These are phyloP conservation scores for Hericium coralloides DNA, from an alignment of 768 basidiomycete genomes.

Conservation along the genomic window DNA sequence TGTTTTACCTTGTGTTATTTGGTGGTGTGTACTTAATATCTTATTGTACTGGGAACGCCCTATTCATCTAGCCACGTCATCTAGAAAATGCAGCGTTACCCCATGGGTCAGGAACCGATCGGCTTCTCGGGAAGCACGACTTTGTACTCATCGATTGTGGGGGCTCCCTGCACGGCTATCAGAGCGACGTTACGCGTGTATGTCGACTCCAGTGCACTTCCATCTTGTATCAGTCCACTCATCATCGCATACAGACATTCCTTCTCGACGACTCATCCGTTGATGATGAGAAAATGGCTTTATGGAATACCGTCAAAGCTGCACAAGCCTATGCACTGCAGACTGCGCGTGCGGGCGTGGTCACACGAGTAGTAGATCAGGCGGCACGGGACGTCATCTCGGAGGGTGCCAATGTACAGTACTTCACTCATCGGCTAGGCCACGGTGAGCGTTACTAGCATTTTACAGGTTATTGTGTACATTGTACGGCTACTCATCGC, in stretches of 20 bases:
- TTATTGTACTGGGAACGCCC: too few species aligned
- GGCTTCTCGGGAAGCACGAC: conserved; percentile 44
- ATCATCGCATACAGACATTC: conserved; percentile 39
- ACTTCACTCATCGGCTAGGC: conserved; percentile 78
- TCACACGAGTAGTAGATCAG: conserved; percentile 49
- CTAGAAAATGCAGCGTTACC: conserved; percentile 82
- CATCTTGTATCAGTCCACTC: not conserved
- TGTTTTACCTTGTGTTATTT: conserved; percentile 63
- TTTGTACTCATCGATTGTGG: conserved; percentile 71
- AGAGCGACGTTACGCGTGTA: conserved; percentile 74
- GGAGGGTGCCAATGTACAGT: conserved; percentile 34
- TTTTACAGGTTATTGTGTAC: not conserved
- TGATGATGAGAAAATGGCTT: conserved; percentile 28
- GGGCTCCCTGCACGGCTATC: conserved; percentile 64
- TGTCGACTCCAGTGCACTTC: conserved; percentile 15
- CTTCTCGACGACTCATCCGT: conserved; percentile 48
- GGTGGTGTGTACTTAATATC: conserved; percentile 44
- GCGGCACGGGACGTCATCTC: conserved; percentile 48
- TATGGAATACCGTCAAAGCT: conserved; percentile 58
- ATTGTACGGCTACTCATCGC: not conserved
- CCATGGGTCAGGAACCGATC: conserved; percentile 73
- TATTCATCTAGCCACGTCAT: not conserved
- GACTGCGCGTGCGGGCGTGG: conserved; percentile 36
- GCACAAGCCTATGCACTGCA: conserved; percentile 53
- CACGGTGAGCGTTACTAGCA: conserved; percentile 41